A percentile compares a stretch with the other conserved stretches of the same genome.
Evolutionary conservation across 805 yeast species (phyloP).

Genomic region (Kregervanrija delftensis): DNA sequence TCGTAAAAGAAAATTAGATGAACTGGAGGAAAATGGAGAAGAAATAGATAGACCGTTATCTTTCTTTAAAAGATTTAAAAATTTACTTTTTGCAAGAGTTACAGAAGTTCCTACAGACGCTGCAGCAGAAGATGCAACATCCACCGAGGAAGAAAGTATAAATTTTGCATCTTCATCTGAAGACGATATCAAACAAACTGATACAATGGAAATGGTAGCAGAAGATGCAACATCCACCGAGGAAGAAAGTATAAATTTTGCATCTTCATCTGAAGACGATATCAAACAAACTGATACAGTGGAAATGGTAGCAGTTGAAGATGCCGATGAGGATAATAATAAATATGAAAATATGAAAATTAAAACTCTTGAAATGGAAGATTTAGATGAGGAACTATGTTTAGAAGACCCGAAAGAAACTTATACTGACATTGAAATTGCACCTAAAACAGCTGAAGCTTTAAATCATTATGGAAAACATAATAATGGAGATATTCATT

Average conservation of each 20-base stretch:
- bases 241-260: background rate
- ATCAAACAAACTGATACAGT: background rate
- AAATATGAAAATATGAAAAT: background rate
- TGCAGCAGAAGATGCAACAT: background rate
- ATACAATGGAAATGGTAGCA: background rate
- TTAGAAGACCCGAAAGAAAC: too few species aligned
- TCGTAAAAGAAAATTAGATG: too few species aligned
- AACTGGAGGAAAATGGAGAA: too few species aligned
- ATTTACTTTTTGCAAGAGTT: too few species aligned
- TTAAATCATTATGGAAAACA: background rate
- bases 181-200: background rate
- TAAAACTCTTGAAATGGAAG: too few species aligned
- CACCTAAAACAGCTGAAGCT: too few species aligned
- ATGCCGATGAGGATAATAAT: background rate
- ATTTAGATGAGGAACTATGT: too few species aligned
- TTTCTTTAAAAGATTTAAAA: too few species aligned
- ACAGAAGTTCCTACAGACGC: too few species aligned
- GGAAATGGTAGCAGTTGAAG: background rate
- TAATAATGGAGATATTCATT: background rate
- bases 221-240: background rate
- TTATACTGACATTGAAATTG: too few species aligned
- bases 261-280: background rate
- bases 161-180: background rate
- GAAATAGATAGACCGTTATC: too few species aligned
- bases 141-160: background rate